Evolutionary conservation across 2,329 filamentous ascomycete species (phyloP).

Genomic region (Tolypocladium capitatum): DNA sequence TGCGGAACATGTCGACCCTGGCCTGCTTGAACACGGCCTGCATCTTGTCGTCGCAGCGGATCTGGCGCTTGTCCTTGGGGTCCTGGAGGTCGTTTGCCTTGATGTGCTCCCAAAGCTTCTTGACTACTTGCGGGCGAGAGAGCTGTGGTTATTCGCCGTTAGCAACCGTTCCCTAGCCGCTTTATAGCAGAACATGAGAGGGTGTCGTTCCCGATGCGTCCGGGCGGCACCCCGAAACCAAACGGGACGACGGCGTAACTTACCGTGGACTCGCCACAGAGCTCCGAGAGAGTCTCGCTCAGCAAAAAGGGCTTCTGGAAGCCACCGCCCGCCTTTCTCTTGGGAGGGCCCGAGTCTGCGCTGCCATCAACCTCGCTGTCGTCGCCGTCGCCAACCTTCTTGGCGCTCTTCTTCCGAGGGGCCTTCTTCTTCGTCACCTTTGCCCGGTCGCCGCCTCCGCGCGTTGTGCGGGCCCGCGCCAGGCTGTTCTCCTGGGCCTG

Average conservation of each 20-base stretch:
- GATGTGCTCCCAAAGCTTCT: slow-evolving; percentile 93
- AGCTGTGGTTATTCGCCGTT: slow-evolving; percentile 38
- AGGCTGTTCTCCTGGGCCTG: slow-evolving; percentile 83
- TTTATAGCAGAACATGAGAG: neutral
- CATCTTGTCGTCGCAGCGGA: slow-evolving; percentile 84
- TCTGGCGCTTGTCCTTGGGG: slow-evolving; percentile 81
- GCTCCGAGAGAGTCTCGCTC: slow-evolving; percentile 53
- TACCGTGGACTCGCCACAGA: slow-evolving; percentile 58
- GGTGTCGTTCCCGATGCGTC: neutral
- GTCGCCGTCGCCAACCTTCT: slow-evolving; percentile 64
- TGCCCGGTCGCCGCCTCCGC: slow-evolving; percentile 54
- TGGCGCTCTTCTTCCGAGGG: slow-evolving; percentile 59
- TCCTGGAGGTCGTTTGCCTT: slow-evolving; percentile 81
- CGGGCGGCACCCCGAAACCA: neutral
- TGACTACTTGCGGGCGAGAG: slow-evolving; percentile 88
- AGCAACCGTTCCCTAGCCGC: neutral
- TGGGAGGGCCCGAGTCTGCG: slow-evolving; percentile 42
- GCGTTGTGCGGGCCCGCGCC: slow-evolving; percentile 55
- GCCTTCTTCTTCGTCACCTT: slow-evolving; percentile 48
- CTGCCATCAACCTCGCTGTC: slow-evolving; percentile 63
- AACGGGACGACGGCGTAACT: slow-evolving; percentile 11
- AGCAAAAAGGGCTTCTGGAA: slow-evolving; percentile 82
- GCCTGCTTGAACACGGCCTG: slow-evolving; percentile 83
- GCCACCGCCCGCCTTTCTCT: slow-evolving; percentile 77
- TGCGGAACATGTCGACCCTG: slow-evolving; percentile 95